Evolutionary conservation across 164 flowering plant genomes (phyloP), one percentile per base, ranked within the genome.

Genomic region (Tinospora cordifolia): DNA sequence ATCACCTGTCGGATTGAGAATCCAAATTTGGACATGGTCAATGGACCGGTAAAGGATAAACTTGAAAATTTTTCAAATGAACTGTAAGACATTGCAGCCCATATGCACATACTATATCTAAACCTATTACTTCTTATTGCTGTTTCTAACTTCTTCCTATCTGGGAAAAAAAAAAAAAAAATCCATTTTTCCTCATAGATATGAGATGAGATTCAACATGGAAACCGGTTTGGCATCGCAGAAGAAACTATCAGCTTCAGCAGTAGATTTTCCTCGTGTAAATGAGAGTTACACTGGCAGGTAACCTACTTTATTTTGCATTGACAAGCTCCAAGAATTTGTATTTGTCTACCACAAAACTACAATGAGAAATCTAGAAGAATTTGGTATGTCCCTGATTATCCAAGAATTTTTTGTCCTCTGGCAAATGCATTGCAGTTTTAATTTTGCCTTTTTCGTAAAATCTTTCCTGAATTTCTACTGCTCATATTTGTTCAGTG

Each of bases 151-250:
- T 19, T 30, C 4, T 30, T 30, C 9, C 34, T 15, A 46, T 44
- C 4, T 30, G 4, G 2, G 2, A 1, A 4, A 30, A 30, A 30
- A 30, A 30, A 30, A 1, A 30, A 30, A 30, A 30, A 30, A 30
- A n/a, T n/a, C 74, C 72, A 30, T 44, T 71, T 4, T 70, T 66
- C 26, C 39, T 70, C n/a, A 68, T 83, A 89, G 98, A 76, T 94
- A 87, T 77, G 97, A 94, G 78, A 94, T 94, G 99, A 83, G 94
- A 72, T 92, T 94, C 88, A 87, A 90, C 78, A 74, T 94, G 86
- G 79, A 89, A 86, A 84, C 84, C 73, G 99, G 99, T 65, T 65
- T 71, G 54, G 99, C 99, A 54, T 80, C 91, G 10, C 97, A 94
- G 77, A 90, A 75, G 78, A 85, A 83, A 77, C 81, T 94, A 40